These are phyloP conservation scores for Paxillus ammoniavirescens DNA, from an alignment of 768 basidiomycete species.

Conservation along the genomic window DNA sequence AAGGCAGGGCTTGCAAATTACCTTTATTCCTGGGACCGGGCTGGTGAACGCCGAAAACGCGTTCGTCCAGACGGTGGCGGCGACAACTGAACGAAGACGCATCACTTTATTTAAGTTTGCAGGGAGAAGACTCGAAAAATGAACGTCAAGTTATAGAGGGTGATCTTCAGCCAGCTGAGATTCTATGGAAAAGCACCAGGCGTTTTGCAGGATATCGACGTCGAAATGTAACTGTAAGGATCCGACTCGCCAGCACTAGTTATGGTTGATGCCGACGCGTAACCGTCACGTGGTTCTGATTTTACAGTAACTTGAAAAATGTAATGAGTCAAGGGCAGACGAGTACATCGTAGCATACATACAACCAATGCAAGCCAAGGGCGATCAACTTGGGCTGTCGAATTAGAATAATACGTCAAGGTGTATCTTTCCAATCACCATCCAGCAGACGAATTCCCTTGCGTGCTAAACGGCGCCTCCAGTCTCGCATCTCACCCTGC, in stretches of 20 bases:
- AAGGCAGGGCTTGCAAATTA: not conserved
- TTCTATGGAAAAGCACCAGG: not conserved
- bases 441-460: conserved; percentile 66
- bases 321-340: conserved; percentile 7
- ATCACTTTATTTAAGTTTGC: not conserved
- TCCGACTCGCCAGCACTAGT: too few species aligned
- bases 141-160: not conserved
- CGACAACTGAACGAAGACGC: not conserved
- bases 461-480: conserved; percentile 61
- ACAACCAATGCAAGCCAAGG: too few species aligned
- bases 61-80: not conserved
- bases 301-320: not conserved
- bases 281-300: not conserved
- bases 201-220: not conserved
- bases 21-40: not conserved
- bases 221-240: too few species aligned
- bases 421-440: conserved; percentile 62
- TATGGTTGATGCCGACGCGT: not conserved
- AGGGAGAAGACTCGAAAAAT: not conserved
- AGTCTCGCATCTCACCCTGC: conserved; percentile 78
- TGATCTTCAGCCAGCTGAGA: not conserved
- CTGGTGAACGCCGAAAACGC: not conserved
- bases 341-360: conserved; percentile 10
- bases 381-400: not conserved
- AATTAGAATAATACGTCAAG: conserved; percentile 5